These are phyloP conservation scores for Pythium myriotylum DNA, from an alignment of 352 stramenopile genomes.

Conservation along the genomic window DNA sequence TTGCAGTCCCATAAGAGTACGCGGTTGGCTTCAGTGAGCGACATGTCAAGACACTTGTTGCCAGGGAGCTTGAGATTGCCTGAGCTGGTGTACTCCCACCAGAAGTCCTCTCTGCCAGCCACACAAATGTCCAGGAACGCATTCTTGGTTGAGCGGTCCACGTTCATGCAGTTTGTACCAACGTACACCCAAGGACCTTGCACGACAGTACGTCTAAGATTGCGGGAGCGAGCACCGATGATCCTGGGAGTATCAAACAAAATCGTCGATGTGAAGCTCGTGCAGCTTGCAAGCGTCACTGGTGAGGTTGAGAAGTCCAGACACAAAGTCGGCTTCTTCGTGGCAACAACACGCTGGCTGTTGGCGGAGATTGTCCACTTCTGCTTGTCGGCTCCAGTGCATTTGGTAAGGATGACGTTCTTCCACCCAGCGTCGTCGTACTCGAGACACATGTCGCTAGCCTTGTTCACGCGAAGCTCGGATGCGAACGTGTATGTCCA, in stretches of 20 bases:
- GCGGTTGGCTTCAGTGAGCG: not conserved
- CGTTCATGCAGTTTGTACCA: constrained; percentile 10
- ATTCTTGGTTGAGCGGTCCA: constrained; percentile 1
- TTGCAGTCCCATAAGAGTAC: not conserved
- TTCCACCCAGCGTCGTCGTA: not conserved
- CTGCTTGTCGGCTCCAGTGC: constrained; percentile 13
- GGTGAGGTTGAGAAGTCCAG: not conserved
- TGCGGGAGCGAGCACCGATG: not conserved
- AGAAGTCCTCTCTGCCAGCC: constrained; percentile 6
- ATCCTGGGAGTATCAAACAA: not conserved
- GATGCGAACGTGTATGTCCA: constrained; percentile 4
- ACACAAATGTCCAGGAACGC: not conserved
- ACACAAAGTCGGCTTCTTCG: not conserved
- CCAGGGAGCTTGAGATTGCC: constrained; percentile 3
- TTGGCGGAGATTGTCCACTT: constrained; percentile 14
- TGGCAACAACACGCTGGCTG: not conserved
- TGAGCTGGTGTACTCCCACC: constrained; percentile 11
- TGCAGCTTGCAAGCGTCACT: not conserved
- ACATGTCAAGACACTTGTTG: constrained; percentile 6
- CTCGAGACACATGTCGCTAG: not conserved
- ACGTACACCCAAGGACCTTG: not conserved
- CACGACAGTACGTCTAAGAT: constrained; percentile 11
- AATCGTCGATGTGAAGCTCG: not conserved
- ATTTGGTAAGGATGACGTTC: constrained; percentile 9
- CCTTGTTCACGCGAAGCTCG: constrained; percentile 6